These are phyloP conservation scores for Clonostachys rhizophaga DNA, from an alignment of 2,329 filamentous ascomycete species.

Conservation along the genomic window DNA sequence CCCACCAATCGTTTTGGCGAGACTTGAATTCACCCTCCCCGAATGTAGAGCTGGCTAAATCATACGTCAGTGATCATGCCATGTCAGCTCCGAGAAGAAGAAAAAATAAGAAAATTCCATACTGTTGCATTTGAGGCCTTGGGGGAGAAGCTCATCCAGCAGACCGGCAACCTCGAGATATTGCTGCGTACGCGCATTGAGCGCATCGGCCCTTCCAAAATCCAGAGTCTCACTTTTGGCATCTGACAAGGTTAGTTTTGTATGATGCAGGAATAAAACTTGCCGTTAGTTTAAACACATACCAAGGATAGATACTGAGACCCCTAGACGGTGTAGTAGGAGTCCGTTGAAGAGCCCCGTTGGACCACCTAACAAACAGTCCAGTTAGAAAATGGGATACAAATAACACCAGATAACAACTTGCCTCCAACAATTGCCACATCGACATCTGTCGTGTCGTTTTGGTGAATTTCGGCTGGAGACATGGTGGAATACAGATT, in stretches of 20 bases:
- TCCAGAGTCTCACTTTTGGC: slow-evolving; percentile 28
- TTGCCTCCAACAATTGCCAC: slow-evolving; percentile 29
- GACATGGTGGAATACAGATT: no score
- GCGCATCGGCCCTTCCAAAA: slow-evolving; percentile 38
- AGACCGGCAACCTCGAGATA: slow-evolving; percentile 38
- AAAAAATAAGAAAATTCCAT: slow-evolving; percentile 1
- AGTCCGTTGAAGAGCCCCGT: slow-evolving; percentile 39
- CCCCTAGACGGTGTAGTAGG: slow-evolving; percentile 32
- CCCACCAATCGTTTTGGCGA: slow-evolving; percentile 42
- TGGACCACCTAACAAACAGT: slow-evolving; percentile 27
- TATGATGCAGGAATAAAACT: not conserved
- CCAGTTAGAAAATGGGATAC: not conserved
- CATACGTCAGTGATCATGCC: not conserved
- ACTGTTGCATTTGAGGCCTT: slow-evolving; percentile 45
- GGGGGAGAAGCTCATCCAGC: slow-evolving; percentile 30
- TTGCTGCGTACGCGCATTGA: slow-evolving; percentile 43
- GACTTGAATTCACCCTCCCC: slow-evolving; percentile 39
- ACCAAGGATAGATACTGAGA: slow-evolving; percentile 33
- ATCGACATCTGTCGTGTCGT: slow-evolving; percentile 15
- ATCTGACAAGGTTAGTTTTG: slow-evolving; percentile 15
- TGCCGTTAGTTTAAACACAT: slow-evolving; percentile 2
- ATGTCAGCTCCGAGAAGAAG: not conserved
- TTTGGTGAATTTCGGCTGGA: not conserved
- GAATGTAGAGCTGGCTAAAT: slow-evolving; percentile 39
- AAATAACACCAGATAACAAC: not conserved